These are phyloP conservation scores for Starmera amethionina DNA, from an alignment of 805 yeast species.

Conservation along the genomic window DNA sequence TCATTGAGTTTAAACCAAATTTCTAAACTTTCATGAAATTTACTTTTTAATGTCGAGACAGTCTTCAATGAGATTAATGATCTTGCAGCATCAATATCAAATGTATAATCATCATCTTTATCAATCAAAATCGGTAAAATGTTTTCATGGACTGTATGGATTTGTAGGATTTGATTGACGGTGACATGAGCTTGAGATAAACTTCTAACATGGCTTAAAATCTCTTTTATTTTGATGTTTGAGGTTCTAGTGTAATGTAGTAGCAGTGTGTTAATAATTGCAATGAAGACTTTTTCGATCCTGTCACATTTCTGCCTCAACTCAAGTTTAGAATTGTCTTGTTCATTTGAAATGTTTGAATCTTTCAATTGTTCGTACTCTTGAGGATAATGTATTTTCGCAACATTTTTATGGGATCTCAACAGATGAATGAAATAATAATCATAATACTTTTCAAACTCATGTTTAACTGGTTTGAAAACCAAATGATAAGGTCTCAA, in stretches of 20 bases:
- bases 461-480: slow-evolving; percentile 25
- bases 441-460: slow-evolving; percentile 25
- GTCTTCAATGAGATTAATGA: slow-evolving; percentile 2
- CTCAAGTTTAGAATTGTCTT: slow-evolving; percentile 2
- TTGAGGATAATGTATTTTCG: neutral
- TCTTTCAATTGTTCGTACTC: slow-evolving; percentile 20
- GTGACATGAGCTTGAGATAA: slow-evolving; percentile 4
- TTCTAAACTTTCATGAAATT: slow-evolving; percentile 6
- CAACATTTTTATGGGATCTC: neutral
- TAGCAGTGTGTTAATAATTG: slow-evolving; percentile 10
- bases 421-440: neutral
- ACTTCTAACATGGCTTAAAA: slow-evolving; percentile 9
- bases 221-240: slow-evolving; percentile 7
- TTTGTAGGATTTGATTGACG: slow-evolving; percentile 9
- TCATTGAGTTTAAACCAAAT: slow-evolving; percentile 10
- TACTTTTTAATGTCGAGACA: slow-evolving; percentile 2
- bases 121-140: slow-evolving; percentile 7
- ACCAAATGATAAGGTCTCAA: slow-evolving; percentile 27
- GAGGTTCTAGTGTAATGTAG: slow-evolving; percentile 10
- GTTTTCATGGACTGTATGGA: slow-evolving; percentile 14
- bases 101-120: slow-evolving; percentile 8
- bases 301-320: neutral
- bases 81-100: slow-evolving; percentile 11
- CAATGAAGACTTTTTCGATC: slow-evolving; percentile 3
- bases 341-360: neutral